phyloP scores from a whole-genome alignment of 2,329 filamentous ascomycete species.

The Apiospora saccharicola region DNA sequence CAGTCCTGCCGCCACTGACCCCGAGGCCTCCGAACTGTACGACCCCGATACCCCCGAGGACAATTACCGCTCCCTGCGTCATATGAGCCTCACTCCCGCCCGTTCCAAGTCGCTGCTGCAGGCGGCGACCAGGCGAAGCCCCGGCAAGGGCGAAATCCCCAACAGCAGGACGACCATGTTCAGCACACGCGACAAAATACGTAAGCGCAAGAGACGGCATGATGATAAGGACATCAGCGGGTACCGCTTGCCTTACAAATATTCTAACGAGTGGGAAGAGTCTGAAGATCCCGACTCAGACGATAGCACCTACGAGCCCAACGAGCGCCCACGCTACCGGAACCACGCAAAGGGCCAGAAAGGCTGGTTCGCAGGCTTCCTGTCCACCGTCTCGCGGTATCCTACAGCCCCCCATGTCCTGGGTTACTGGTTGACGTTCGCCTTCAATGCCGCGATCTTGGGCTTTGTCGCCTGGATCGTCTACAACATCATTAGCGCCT shows the following conservation, averaged over 20 bases:
- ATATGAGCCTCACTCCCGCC: conserved; percentile 58
- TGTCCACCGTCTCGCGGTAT: conserved; percentile 62
- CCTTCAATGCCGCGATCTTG: conserved; percentile 70
- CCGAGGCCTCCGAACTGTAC: conserved; percentile 53
- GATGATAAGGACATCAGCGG: conserved; percentile 61
- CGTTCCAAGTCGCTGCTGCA: conserved; percentile 48
- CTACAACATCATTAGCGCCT: conserved; percentile 72
- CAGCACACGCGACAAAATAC: conserved; percentile 53
- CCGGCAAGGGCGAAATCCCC: conserved; percentile 71
- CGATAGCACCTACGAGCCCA: conserved; percentile 45
- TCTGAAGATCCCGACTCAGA: conserved; percentile 59
- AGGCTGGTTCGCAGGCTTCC: conserved; percentile 52
- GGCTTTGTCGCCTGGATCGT: conserved; percentile 67
- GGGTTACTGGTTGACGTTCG: conserved; percentile 65
- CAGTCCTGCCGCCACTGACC: conserved; percentile 66
- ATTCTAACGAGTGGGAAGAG: conserved; percentile 51
- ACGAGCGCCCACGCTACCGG: conserved; percentile 27
- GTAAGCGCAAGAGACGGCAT: conserved; percentile 62
- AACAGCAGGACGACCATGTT: conserved; percentile 45
- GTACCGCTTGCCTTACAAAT: conserved; percentile 50
- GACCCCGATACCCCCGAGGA: conserved; percentile 51
- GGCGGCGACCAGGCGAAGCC: conserved; percentile 45
- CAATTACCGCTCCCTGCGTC: conserved; percentile 48
- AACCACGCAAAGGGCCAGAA: conserved; percentile 33
- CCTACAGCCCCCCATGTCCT: conserved; percentile 66